Evolutionary conservation across 176 grass and related monocot species (phyloP).

Genomic region (Miscanthus lutarioriparius): DNA sequence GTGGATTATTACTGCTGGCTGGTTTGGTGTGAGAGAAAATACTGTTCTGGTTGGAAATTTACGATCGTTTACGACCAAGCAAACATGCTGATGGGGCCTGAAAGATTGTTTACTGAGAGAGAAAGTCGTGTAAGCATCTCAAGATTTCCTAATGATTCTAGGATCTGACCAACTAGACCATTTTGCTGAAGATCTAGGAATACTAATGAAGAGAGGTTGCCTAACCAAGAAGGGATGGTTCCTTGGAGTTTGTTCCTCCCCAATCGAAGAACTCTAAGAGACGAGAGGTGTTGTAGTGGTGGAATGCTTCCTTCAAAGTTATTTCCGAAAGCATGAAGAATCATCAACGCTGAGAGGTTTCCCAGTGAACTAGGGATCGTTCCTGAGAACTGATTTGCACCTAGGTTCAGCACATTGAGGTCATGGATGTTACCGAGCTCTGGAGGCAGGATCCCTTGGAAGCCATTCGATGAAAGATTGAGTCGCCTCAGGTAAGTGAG

Average conservation of each 20-base stretch:
- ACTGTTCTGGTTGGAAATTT: too few species aligned
- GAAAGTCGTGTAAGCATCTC: not conserved
- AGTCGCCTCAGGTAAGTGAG: slow-evolving; percentile 15
- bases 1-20: too few species aligned
- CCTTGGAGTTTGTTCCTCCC: not conserved
- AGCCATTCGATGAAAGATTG: not conserved
- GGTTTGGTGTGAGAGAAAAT: too few species aligned
- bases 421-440: not conserved
- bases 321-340: not conserved
- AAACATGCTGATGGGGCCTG: too few species aligned
- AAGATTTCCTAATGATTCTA: slow-evolving; percentile 13
- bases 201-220: not conserved
- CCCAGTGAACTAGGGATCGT: slow-evolving; percentile 12
- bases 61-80: too few species aligned
- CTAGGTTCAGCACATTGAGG: not conserved
- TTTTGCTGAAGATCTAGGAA: not conserved
- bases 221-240: slow-evolving; percentile 6
- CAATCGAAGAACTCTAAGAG: not conserved
- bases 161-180: not conserved
- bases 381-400: slow-evolving; percentile 3
- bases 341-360: not conserved
- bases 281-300: not conserved
- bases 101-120: not conserved
- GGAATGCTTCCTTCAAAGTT: slow-evolving; percentile 23
- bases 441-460: not conserved